Base-by-base conservation (phyloP, 2,329 filamentous ascomycete species). In the Stagonosporopsis vannaccii region DNA sequence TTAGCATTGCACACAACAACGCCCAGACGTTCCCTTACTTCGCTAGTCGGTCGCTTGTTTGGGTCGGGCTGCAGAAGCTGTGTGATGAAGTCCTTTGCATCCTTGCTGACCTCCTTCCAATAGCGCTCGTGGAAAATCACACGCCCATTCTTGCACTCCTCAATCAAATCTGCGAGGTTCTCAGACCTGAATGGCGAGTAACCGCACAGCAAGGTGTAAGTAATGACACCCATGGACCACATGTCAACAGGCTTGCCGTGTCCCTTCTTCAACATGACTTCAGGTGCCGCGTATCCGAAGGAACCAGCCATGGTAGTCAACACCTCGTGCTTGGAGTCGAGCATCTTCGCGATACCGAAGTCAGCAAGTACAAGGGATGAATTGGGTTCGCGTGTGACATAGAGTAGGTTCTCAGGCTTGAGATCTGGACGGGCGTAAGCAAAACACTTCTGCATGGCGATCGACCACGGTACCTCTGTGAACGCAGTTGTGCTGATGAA, bases 201-300 rank as follows among this genome's bases (percentile, higher is more conserved):
- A 66, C 95, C 95, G 75, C 96, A 99, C 47, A 99, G 90, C 25
- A 99, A 84, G 15, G 95, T 99, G 79, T 99, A 99, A 37, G 95
- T 98, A 71, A 99, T 99, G 71, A 99, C 95, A 60, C 95, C 95
- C 79, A 99, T 85, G 3, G 95, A 98, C 95, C 95, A 99, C 91
- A 99, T 97, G 75, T 99, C 95, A 30, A 98, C 95, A 4, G 95
- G 92, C 79, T 98, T 99, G 75, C 95, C 95, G 75, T 99, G 96
- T 19, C 95, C 95, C 73, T 91, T 88, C 83, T 97, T 97, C 63
- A 97, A 84, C 95, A 99, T 99, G 57, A 99, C 93, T 77, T 99
- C 95, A 8, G 95, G 95, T 1, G 95, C 95, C 19, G 95, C 95
- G 72, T 99, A 99, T 51, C 95, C 95, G 73, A 99, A 98, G 0